Evolutionary conservation across 805 yeast genomes (phyloP), one percentile per base, ranked within the genome.

Genomic region (Kuraishia hungarica): DNA sequence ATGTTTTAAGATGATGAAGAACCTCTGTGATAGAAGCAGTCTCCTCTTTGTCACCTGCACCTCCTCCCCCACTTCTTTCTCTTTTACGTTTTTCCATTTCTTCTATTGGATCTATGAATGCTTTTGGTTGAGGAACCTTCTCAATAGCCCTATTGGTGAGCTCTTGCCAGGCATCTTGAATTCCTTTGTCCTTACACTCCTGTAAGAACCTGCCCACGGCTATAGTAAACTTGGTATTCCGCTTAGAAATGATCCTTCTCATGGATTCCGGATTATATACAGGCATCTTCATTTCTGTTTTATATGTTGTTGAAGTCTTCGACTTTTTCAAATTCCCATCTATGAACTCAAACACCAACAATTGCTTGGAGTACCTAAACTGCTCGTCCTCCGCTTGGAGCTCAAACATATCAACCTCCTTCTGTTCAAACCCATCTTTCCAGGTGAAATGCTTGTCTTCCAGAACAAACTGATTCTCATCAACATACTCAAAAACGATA

Each of bases 341-440:
- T 19, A 81, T 75, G 66, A 92, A 89, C 59, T 87, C 92, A 64
- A 92, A 87, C 1, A 89, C 74, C 26, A 92, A 72, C 8, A 88
- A 62, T 59, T 85, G 91, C 21, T 76, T 73, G 0, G 74, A 66
- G 4, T 62, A 64, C 15, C 66, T 66, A 13, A 71, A 71, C 1
- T 61, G 62, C 17, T 67, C 69, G 17, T 58, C 62, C 2, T 69
- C 71, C 50, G 72, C 69, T 57, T 80, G 77, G 21, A 82, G 68
- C 51, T 79, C 73, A 55, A 74, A 80, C 48, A 80, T 72, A 63
- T 81, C 86, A 11, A 72, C 69, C 48, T 81, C 83, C 51, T 80
- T 79, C 61, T 82, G 86, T 48, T 80, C 73, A 53, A 73, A 83
- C 2, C 87, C 87, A 51, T 77, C 77, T 56, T 59, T 62, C 74